Evolutionary conservation across 164 flowering plant genomes (phyloP).

Genomic region (Amborella trichopoda): DNA sequence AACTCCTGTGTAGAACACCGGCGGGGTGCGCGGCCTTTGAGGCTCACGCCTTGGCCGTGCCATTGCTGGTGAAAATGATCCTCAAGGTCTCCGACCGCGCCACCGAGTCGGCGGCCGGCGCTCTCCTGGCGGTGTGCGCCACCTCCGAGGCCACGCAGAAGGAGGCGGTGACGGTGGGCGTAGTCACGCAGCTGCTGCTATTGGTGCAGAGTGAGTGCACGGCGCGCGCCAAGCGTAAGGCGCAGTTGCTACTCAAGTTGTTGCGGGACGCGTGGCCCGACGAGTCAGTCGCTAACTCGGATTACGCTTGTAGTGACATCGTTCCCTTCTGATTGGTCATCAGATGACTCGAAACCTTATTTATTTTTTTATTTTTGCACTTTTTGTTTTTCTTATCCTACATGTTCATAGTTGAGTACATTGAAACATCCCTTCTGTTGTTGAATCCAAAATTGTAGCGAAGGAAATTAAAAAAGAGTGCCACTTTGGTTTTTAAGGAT

Average conservation of each 20-base stretch:
- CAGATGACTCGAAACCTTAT: too few relatives aligned
- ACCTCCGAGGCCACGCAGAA: constrained; percentile 45
- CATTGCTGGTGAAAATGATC: constrained; percentile 59
- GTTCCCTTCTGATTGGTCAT: constrained; percentile 48
- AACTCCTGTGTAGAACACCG: constrained; percentile 63
- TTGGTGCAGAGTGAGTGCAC: constrained; percentile 94
- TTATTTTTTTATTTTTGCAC: too few relatives aligned
- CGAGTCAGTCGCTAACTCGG: constrained; percentile 47
- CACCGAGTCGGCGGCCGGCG: constrained; percentile 89
- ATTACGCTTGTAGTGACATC: constrained; percentile 59
- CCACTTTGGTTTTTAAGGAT: too few relatives aligned
- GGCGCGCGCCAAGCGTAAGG: constrained; percentile 81
- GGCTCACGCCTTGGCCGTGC: constrained; percentile 63
- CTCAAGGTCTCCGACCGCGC: constrained; percentile 79
- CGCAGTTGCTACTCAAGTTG: constrained; percentile 70
- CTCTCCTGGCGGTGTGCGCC: constrained; percentile 58
- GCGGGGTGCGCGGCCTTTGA: constrained; percentile 63
- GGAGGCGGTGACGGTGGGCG: constrained; percentile 73
- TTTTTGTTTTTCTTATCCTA: too few relatives aligned
- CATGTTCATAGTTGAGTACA: too few relatives aligned
- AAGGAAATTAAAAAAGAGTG: too few relatives aligned
- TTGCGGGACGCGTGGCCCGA: constrained; percentile 80
- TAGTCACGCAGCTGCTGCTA: constrained; percentile 68
- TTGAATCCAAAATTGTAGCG: too few relatives aligned
- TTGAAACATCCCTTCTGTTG: too few relatives aligned